These are phyloP conservation scores for Botrytis sinoallii DNA, from an alignment of 2,329 filamentous ascomycete genomes.

Conservation along the genomic window DNA sequence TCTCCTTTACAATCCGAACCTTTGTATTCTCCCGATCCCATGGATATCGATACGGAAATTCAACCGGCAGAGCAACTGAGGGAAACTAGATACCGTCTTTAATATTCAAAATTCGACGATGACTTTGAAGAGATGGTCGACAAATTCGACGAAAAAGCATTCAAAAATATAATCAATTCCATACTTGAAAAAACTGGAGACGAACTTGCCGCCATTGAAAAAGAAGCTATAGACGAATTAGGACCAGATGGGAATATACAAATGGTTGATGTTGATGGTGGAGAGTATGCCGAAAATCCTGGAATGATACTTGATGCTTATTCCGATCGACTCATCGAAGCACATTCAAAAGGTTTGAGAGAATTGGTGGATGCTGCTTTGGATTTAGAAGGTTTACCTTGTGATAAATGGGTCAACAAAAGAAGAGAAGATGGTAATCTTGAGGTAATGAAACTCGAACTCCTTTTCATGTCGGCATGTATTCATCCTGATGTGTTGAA, in stretches of 20 bases:
- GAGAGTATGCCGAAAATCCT: background rate
- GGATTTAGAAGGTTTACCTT: background rate
- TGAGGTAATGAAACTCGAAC: background rate
- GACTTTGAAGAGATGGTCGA: background rate
- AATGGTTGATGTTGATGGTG: background rate
- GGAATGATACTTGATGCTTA: background rate
- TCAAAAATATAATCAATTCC: background rate
- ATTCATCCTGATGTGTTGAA: background rate
- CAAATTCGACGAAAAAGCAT: background rate
- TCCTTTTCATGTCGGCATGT: background rate
- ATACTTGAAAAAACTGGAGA: background rate
- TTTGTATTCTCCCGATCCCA: background rate
- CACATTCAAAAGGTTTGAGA: background rate
- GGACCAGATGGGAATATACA: fast-evolving
- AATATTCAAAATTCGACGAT: background rate
- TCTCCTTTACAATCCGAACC: background rate
- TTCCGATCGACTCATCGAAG: background rate
- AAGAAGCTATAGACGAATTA: background rate
- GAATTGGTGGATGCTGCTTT: background rate
- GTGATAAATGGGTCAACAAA: background rate
- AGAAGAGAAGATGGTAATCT: background rate
- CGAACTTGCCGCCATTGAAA: background rate
- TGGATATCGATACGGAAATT: background rate
- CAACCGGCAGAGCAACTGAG: background rate
- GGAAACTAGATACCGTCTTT: background rate